Evolutionary conservation across 768 basidiomycete species (phyloP), one percentile per base, ranked within the genome.

Genomic region (Mycena leptocephala): DNA sequence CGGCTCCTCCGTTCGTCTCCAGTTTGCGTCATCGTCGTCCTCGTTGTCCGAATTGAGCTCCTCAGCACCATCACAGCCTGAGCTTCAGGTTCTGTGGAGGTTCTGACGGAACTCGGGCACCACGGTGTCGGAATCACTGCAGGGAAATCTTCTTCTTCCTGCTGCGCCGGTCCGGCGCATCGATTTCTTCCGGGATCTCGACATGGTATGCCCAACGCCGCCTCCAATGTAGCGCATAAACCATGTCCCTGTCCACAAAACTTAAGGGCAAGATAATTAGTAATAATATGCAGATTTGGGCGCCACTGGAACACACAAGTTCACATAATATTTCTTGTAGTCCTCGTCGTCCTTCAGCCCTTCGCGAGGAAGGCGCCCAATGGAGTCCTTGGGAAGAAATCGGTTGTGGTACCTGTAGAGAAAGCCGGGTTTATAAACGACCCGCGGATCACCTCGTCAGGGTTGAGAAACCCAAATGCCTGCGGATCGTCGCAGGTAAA

Each of bases 401-500:
- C 58, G 41, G 37, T 48, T n/a, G 62, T 76, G 14, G 32, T 67
- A 4, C 65, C 64, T 5, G 14, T 9, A 5, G 32, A 6, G 24
- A 69, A 81, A 22, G 68, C 63, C 0, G 77, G 80, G 20, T 80
- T 79, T 2, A 80, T 30, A 24, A 80, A 79, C 1, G 72, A 39
- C 0, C 76, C 79, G 0, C 70, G 35, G 2, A 81, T 28, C 9
- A 81, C 63, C 1, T 6, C 16, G 18, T 79, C 33, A 3, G 76
- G 80, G 41, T 81, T 24, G 0, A 81, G 26, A 33, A 81, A 81
- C 7, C 77, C 73, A 24, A 81, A 81, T 5, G 77, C 74, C 7
- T 33, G 13, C 0, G 66, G 48, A n/a, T 30, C n/a, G 2, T 70
- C 64, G 7, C 32, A 11, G 46, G 63, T 26, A 11, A 64, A 35